phyloP scores from a whole-genome alignment of 2,329 filamentous ascomycete genomes.

The Zymoseptoria passerinii region DNA sequence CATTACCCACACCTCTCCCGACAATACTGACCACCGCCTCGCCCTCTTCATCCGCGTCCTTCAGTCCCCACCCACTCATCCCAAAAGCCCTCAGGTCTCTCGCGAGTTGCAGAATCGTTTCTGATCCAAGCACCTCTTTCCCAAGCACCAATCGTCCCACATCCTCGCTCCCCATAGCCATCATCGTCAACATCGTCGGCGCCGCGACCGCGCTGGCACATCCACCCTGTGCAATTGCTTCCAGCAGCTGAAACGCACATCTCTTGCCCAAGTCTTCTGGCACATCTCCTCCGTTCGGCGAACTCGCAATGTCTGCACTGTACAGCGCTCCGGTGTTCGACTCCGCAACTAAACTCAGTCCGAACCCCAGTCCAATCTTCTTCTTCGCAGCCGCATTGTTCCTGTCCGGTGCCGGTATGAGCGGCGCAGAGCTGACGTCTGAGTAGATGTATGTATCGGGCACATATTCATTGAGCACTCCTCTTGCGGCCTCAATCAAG shows the following conservation, averaged over 20 bases:
- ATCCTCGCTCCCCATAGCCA: conserved; percentile 98
- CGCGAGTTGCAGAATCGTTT: conserved; percentile 70
- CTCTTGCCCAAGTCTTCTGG: conserved; percentile 85
- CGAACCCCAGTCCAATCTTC: conserved; percentile 79
- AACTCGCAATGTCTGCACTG: conserved; percentile 70
- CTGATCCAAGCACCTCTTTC: conserved; percentile 69
- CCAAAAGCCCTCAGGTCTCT: conserved; percentile 85
- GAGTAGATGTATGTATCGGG: conserved; percentile 85
- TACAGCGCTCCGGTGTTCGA: conserved; percentile 81
- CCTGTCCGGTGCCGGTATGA: conserved; percentile 63
- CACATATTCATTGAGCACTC: conserved; percentile 76
- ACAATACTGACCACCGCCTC: conserved; percentile 87
- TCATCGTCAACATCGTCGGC: conserved; percentile 70
- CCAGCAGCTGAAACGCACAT: conserved; percentile 82
- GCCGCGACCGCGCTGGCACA: conserved; percentile 67
- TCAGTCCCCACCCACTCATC: conserved; percentile 80
- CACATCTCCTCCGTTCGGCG: conserved; percentile 69
- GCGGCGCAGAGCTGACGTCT: conserved; percentile 53
- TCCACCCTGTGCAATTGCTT: conserved; percentile 72
- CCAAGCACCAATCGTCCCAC: conserved; percentile 80
- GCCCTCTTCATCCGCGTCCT: conserved; percentile 54
- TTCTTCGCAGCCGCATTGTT: conserved; percentile 44
- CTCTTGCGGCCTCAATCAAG: conserved; percentile 86
- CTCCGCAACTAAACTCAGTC: conserved; percentile 82
- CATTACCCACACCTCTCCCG: conserved; percentile 86